Base-by-base conservation (phyloP, 768 basidiomycete species). In the Russula ochroleuca region DNA sequence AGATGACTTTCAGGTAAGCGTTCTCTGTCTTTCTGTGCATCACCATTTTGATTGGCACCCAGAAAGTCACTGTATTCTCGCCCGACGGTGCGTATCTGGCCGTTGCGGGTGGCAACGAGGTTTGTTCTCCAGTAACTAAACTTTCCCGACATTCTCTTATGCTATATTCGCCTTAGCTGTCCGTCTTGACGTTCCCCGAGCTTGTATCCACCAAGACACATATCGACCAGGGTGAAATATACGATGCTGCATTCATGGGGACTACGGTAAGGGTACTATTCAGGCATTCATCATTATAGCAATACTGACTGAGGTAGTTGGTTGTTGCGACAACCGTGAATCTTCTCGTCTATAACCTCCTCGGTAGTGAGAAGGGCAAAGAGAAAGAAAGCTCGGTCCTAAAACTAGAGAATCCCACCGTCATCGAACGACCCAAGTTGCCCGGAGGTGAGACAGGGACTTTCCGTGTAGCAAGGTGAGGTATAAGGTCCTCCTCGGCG, bases 21-120 rank as follows among this genome's bases (percentile, higher is more conserved):
- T 25, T 14, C 37, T 47, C 21, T 8, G 31, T 17, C 48, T 40
- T 21, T 7, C 17, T 13, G 11, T 5, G 31, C n/a, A 28, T 52
- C 17, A 51, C 28, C 25, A n/a, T 55, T 64, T 64, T 13, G 70
- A 61, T 64, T 59, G 68, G 55, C 48, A 28, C 43, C n/a, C 58
- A 97, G 95, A 95, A 92, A 85, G 87, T 94, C 25, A 94, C 94
- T 1, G 81, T 84, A 2, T 76, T 98, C 60, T 94, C 94, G 45
- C 85, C 86, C 7, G 80, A 87, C 68, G 80, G 82, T 25, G 78
- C 75, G 28, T 73, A 88, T 45, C 72, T 96, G 6, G 88, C 85
- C 5, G 83, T 86, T 40, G 92, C 86, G 25, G 92, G 93, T 4
- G 81, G 82, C 64, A 84, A 84, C 69, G 81, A 86, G 70, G 91